phyloP scores from a whole-genome alignment of 805 yeast species.

The Barnettozyma vustinii region DNA sequence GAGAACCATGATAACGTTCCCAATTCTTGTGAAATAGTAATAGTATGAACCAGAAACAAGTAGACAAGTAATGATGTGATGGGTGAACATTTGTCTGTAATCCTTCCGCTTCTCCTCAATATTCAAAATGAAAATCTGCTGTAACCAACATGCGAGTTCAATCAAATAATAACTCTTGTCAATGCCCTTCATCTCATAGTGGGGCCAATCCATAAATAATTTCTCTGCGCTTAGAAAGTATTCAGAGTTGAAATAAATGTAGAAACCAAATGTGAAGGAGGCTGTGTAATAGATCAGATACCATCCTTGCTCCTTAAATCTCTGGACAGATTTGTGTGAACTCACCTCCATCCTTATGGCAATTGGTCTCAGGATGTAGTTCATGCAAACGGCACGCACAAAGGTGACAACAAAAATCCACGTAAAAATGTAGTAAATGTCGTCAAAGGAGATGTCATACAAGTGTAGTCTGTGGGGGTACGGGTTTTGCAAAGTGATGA shows the following conservation, averaged over 20 bases:
- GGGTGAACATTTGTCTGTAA: slow-evolving; percentile 79
- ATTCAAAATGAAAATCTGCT: slow-evolving; percentile 71
- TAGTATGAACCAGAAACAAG: slow-evolving; percentile 68
- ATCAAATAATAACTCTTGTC: slow-evolving; percentile 68
- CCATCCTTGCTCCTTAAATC: slow-evolving; percentile 92
- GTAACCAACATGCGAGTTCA: slow-evolving; percentile 74
- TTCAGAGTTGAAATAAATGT: slow-evolving; percentile 49
- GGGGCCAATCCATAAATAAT: slow-evolving; percentile 72
- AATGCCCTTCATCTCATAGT: slow-evolving; percentile 43
- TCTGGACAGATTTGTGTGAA: slow-evolving; percentile 45
- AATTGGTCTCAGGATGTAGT: slow-evolving; percentile 49
- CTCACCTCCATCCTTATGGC: slow-evolving; percentile 43
- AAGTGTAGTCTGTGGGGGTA: slow-evolving; percentile 18
- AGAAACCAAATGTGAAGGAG: slow-evolving; percentile 53
- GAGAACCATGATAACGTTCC: slow-evolving; percentile 67
- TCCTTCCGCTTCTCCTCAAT: slow-evolving; percentile 80
- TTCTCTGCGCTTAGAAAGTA: slow-evolving; percentile 55
- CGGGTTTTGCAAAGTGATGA: slow-evolving; percentile 37
- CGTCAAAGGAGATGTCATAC: slow-evolving; percentile 56
- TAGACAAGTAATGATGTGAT: slow-evolving; percentile 74
- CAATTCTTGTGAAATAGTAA: slow-evolving; percentile 68
- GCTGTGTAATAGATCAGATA: slow-evolving; percentile 50
- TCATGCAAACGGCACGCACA: slow-evolving; percentile 57
- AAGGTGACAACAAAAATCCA: slow-evolving; percentile 54
- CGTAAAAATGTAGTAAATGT: slow-evolving; percentile 45